Percentiles rank a stretch among this genome's conserved stretches.
Evolutionary conservation across 768 basidiomycete species (phyloP).

Genomic region (Suillus subluteus): DNA sequence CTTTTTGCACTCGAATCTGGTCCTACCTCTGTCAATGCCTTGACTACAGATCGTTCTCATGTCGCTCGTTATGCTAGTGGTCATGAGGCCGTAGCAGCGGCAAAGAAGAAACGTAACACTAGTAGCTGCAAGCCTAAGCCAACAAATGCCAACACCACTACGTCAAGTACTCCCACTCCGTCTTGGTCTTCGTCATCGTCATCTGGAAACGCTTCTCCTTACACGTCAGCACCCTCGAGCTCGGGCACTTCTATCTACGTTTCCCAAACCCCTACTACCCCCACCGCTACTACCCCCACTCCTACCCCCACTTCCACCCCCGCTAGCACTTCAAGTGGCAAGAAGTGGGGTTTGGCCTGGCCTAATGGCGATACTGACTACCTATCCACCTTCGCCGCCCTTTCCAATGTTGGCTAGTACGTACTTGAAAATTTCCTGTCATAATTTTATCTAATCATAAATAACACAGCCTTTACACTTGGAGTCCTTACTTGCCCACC

Average conservation of each 20-base stretch:
- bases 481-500: slow-evolving; percentile 59
- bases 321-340: slow-evolving; percentile 14
- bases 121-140: slow-evolving; percentile 65
- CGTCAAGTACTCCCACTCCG: slow-evolving; percentile 15
- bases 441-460: not conserved
- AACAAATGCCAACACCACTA: slow-evolving; percentile 23
- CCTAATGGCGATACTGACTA: slow-evolving; percentile 54
- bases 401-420: slow-evolving; percentile 46
- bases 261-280: slow-evolving; percentile 16
- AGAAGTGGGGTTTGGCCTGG: slow-evolving; percentile 73
- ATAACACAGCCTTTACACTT: slow-evolving; percentile 57
- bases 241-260: not conserved
- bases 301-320: slow-evolving; percentile 15
- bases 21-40: slow-evolving; percentile 52
- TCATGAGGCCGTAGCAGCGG: slow-evolving; percentile 43
- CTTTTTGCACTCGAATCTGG: slow-evolving; percentile 55
- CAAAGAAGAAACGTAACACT: slow-evolving; percentile 53
- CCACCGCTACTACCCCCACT: slow-evolving; percentile 16
- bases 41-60: slow-evolving; percentile 44
- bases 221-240: slow-evolving; percentile 22
- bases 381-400: slow-evolving; percentile 55
- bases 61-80: slow-evolving; percentile 49
- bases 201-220: not conserved
- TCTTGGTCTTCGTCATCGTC: slow-evolving; percentile 15
- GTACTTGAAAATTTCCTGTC: slow-evolving; percentile 11